These are phyloP conservation scores for Barnettozyma vustinii DNA, from an alignment of 805 yeast genomes.

Conservation along the genomic window DNA sequence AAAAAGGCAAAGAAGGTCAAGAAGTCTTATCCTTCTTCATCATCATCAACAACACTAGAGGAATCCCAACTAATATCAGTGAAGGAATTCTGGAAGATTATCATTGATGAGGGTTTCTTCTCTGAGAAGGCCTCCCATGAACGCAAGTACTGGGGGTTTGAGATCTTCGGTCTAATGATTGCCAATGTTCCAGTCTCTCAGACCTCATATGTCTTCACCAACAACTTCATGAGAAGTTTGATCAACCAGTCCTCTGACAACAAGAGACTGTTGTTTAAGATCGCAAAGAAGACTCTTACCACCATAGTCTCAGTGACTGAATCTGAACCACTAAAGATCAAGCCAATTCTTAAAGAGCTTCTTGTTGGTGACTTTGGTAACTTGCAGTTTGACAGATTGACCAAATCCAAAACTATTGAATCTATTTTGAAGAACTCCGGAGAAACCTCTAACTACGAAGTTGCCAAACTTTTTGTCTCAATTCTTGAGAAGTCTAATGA, in stretches of 20 bases:
- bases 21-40: constrained; percentile 14
- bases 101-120: constrained; percentile 77
- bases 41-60: constrained; percentile 9
- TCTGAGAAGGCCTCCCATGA: constrained; percentile 75
- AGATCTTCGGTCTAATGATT: constrained; percentile 53
- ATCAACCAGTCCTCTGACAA: constrained; percentile 70
- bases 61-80: constrained; percentile 28
- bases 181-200: constrained; percentile 22
- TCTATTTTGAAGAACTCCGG: constrained; percentile 6
- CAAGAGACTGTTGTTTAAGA: constrained; percentile 60
- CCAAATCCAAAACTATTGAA: constrained; percentile 66
- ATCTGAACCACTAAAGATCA: constrained; percentile 31
- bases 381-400: constrained; percentile 68
- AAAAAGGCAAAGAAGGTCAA: constrained; percentile 22
- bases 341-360: constrained; percentile 30
- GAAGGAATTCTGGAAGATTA: constrained; percentile 72
- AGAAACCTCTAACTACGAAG: constrained; percentile 10
- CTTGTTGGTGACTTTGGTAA: constrained; percentile 45
- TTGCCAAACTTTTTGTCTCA: constrained; percentile 16
- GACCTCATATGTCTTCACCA: constrained; percentile 39
- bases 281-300: constrained; percentile 50
- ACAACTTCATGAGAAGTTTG: constrained; percentile 64
- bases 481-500: constrained; percentile 14
- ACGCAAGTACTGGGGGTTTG: constrained; percentile 82
- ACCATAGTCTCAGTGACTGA: constrained; percentile 36